These are phyloP conservation scores for Endoconidiophora laricicola DNA, from an alignment of 2,329 filamentous ascomycete genomes.

Conservation along the genomic window DNA sequence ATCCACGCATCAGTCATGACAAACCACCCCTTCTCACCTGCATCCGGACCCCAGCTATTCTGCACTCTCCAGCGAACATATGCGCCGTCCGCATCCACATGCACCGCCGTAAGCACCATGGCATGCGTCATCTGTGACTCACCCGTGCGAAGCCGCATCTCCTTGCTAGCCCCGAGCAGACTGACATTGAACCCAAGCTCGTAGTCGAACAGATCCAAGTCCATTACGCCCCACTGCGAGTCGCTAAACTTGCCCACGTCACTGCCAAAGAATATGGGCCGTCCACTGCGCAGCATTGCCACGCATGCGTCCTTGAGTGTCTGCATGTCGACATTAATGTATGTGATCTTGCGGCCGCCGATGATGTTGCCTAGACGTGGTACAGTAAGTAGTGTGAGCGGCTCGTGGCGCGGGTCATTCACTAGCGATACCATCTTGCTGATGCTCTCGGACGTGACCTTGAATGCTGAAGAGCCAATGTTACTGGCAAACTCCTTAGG, in stretches of 20 bases:
- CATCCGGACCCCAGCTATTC: conserved; percentile 61
- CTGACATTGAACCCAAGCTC: conserved; percentile 67
- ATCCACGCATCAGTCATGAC: conserved; percentile 75
- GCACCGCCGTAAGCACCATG: conserved; percentile 79
- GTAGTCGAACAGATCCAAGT: conserved; percentile 60
- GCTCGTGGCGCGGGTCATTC: conserved; percentile 67
- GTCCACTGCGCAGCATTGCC: conserved; percentile 58
- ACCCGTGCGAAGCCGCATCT: conserved; percentile 52
- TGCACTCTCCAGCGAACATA: conserved; percentile 70
- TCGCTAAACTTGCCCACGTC: conserved; percentile 77
- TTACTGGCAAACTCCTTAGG: conserved; percentile 57
- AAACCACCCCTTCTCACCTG: conserved; percentile 68
- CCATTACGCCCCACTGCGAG: conserved; percentile 55
- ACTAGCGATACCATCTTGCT: conserved; percentile 63
- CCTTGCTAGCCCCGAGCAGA: conserved; percentile 60
- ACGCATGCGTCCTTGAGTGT: conserved; percentile 59
- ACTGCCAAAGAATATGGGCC: conserved; percentile 76
- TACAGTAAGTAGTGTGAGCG: conserved; percentile 57
- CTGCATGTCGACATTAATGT: conserved; percentile 65
- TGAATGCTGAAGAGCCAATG: conserved; percentile 22
- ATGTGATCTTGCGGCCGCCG: conserved; percentile 57
- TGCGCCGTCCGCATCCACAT: conserved; percentile 48
- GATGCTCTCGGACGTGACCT: conserved; percentile 41
- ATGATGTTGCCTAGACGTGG: conserved; percentile 67
- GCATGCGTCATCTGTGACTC: conserved; percentile 82